Evolutionary conservation across 73 alveolate genomes (phyloP).

Genomic region (Tetrahymena elliotti): DNA sequence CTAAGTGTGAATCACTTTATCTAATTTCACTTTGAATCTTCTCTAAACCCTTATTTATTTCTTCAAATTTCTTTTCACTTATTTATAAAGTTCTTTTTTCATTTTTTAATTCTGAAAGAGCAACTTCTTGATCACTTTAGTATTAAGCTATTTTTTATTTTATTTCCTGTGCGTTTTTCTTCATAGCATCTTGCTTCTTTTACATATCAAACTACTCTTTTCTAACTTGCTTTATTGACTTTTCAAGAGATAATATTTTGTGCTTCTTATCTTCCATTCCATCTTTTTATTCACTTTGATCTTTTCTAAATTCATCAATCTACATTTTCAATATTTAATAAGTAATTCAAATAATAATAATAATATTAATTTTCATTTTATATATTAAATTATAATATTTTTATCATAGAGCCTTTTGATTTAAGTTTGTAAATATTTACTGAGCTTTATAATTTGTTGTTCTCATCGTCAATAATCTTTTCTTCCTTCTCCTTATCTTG

Average conservation of each 20-base stretch:
- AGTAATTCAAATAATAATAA: not conserved
- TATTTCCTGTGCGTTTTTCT: not conserved
- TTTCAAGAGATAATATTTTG: not conserved
- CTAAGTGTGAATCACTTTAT: not conserved
- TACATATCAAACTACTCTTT: not conserved
- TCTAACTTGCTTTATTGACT: not conserved
- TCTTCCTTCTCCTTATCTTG: not conserved
- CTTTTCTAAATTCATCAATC: not conserved
- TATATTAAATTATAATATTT: not conserved
- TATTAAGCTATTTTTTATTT: not conserved
- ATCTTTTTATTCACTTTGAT: not conserved
- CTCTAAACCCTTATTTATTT: not conserved
- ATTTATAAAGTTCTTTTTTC: not conserved
- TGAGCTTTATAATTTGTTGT: not conserved
- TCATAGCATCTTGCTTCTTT: not conserved
- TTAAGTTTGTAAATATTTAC: not conserved
- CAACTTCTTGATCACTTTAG: not conserved
- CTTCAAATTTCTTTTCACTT: not conserved
- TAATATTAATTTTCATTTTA: not conserved
- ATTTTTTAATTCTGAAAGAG: not conserved
- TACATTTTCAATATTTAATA: not conserved
- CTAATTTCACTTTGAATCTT: not conserved
- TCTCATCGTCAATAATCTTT: not conserved
- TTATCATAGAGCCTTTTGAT: not conserved
- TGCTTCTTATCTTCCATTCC: not conserved